phyloP scores from a whole-genome alignment of 2,329 filamentous ascomycete genomes.

The Rhynchosporium agropyri region DNA sequence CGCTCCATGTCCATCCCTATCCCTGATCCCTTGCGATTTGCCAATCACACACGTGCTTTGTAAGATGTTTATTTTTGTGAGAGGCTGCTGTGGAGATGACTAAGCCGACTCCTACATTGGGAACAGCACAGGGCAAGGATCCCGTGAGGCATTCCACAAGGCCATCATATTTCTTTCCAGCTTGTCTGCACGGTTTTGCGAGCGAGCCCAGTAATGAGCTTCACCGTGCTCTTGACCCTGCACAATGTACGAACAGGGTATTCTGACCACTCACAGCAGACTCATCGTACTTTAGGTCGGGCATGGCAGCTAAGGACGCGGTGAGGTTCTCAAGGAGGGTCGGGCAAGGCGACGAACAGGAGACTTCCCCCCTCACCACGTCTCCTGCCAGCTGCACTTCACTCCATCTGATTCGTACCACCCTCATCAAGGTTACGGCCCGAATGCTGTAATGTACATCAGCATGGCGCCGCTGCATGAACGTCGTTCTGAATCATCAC shows the following conservation, averaged over 20 bases:
- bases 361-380: not conserved
- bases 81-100: conserved; percentile 15
- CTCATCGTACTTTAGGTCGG: conserved; percentile 24
- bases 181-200: conserved; percentile 4
- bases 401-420: conserved; percentile 11
- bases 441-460: conserved; percentile 13
- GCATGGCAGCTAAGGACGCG: conserved; percentile 6
- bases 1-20: not conserved
- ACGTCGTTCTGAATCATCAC: conserved; percentile 9
- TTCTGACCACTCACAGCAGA: conserved; percentile 20
- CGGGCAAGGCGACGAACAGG: conserved; percentile 15
- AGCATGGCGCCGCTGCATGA: conserved; percentile 10
- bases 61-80: conserved; percentile 39
- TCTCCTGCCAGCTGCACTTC: not conserved
- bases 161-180: not conserved
- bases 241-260: conserved; percentile 10
- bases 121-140: not conserved
- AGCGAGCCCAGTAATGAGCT: conserved; percentile 15
- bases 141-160: conserved; percentile 6
- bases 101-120: not conserved
- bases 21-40: not conserved
- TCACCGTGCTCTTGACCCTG: conserved; percentile 19
- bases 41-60: conserved; percentile 34
- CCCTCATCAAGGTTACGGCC: conserved; percentile 13
- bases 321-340: conserved; percentile 9